Base-by-base conservation (phyloP, 2,329 filamentous ascomycete genomes). In the Tolypocladium guangdongense region DNA sequence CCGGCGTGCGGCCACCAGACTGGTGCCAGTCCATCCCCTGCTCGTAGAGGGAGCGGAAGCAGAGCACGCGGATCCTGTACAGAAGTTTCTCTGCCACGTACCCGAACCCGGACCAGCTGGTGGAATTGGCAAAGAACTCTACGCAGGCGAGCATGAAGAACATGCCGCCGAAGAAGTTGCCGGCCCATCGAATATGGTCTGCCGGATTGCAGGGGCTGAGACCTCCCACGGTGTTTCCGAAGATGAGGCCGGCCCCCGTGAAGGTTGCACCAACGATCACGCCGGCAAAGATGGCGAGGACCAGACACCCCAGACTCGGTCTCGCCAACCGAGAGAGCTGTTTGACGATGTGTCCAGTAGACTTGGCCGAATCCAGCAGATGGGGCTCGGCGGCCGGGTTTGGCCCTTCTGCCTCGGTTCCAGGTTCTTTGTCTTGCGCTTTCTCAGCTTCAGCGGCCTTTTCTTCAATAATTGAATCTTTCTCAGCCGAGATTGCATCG, bases 1-100 rank as follows among this genome's bases (percentile, higher is more conserved):
- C 75, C 0, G 86, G 82, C 1, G 77, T 83, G 27, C 84, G 77
- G 5, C 75, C 77, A 24, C 80, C 74, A 0, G 83, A 82, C 62
- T 88, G 81, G 60, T 89, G 86, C 86, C 85, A 90, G 55, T 85
- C 76, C 49, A 87, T 69, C 56, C 83, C 81, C 66, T 88, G 84
- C 55, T 81, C 74, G 50, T 87, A 77, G 1, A 88, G 68, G 0
- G 84, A 81, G 2, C 82, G 77, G 63, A 88, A 80, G 0, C 82
- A 84, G 1, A 85, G 66, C 2, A 85, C 77, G 51, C 84, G 76
- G 11, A 86, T 77, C 46, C 74, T 78, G 64, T 82, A 84, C 1
- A 88, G 71, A 1, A 87, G 68, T 57, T 83, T 80, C 63, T 89
- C 84, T 0, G 84, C 80, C 10, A 71, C 57, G 35, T 64, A 64